phyloP scores from a whole-genome alignment of 768 basidiomycete genomes.

The Clathrus columnatus region DNA sequence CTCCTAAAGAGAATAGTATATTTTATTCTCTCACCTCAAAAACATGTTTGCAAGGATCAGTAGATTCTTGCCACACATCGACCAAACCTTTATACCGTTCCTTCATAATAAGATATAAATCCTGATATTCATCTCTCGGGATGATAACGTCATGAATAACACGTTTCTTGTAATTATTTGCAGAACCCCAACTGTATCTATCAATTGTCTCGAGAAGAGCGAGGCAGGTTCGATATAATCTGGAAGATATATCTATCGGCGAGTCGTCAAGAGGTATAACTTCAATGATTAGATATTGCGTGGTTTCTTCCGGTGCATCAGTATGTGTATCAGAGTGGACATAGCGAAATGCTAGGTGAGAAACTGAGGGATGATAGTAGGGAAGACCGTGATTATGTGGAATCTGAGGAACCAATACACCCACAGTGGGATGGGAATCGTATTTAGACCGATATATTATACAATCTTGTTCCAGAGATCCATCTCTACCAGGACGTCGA shows the following conservation, averaged over 20 bases:
- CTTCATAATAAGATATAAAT: constrained; percentile 81
- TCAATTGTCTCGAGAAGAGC: constrained; percentile 75
- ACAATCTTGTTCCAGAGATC: constrained; percentile 65
- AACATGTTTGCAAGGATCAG: constrained; percentile 84
- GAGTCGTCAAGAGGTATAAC: constrained; percentile 40
- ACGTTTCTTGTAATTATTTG: constrained; percentile 80
- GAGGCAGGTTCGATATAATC: constrained; percentile 75
- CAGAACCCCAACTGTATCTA: constrained; percentile 81
- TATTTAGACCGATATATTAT: constrained; percentile 46
- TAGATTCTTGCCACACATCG: constrained; percentile 67
- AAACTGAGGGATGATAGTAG: constrained; percentile 84
- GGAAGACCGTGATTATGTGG: constrained; percentile 45
- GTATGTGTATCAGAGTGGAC: constrained; percentile 21
- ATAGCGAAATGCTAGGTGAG: constrained; percentile 76
- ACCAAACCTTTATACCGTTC: constrained; percentile 75
- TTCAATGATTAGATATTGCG: constrained; percentile 43
- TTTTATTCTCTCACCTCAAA: constrained; percentile 52
- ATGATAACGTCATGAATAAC: constrained; percentile 77
- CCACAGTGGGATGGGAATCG: constrained; percentile 16
- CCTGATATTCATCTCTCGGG: constrained; percentile 73
- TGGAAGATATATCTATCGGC: constrained; percentile 42
- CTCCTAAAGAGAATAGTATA: not conserved
- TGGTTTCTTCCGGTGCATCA: constrained; percentile 16
- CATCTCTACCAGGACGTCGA: constrained; percentile 69
- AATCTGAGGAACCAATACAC: constrained; percentile 28